These are phyloP conservation scores for Fusarium albosuccineum DNA, from an alignment of 2,329 filamentous ascomycete species.

Conservation along the genomic window DNA sequence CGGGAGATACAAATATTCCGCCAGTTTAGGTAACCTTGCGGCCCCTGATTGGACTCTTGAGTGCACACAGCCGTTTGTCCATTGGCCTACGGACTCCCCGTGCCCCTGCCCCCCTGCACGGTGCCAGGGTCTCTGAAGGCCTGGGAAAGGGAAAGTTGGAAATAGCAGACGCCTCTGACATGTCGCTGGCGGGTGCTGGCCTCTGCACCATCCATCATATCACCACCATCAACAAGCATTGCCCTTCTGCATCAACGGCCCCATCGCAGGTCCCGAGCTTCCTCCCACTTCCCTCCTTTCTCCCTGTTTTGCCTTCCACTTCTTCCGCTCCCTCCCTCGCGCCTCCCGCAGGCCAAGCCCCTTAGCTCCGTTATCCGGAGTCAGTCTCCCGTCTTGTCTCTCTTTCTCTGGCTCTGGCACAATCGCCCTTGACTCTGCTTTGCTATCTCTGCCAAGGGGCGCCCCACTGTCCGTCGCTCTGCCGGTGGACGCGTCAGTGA, in stretches of 20 bases:
- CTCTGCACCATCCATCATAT: slow-evolving; percentile 7
- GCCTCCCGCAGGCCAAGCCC: slow-evolving; percentile 22
- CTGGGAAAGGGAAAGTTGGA: slow-evolving; percentile 16
- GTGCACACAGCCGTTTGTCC: slow-evolving; percentile 12
- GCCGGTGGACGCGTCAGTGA: slow-evolving; percentile 43
- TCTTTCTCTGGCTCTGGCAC: background rate
- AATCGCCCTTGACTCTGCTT: slow-evolving; percentile 25
- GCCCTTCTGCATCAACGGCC: slow-evolving; percentile 12
- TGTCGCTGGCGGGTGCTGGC: background rate
- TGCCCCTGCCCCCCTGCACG: slow-evolving; percentile 9
- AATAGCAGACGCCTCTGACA: background rate
- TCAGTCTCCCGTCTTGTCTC: slow-evolving; percentile 17
- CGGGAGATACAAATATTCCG: slow-evolving; percentile 31
- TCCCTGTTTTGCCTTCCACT: slow-evolving; percentile 7
- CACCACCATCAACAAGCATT: slow-evolving; percentile 10
- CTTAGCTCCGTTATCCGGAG: slow-evolving; percentile 16
- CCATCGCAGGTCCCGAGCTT: slow-evolving; percentile 18
- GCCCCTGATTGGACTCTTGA: slow-evolving; percentile 33
- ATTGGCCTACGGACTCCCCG: slow-evolving; percentile 36
- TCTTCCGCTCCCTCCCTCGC: slow-evolving; percentile 11
- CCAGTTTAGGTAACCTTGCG: slow-evolving; percentile 15
- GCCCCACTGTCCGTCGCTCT: slow-evolving; percentile 40
- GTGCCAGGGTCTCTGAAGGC: slow-evolving; percentile 22
- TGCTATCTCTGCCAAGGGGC: slow-evolving; percentile 28
- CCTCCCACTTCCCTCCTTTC: slow-evolving; percentile 25